phyloP scores from a whole-genome alignment of 805 yeast species.

The Lachancea sp. region DNA sequence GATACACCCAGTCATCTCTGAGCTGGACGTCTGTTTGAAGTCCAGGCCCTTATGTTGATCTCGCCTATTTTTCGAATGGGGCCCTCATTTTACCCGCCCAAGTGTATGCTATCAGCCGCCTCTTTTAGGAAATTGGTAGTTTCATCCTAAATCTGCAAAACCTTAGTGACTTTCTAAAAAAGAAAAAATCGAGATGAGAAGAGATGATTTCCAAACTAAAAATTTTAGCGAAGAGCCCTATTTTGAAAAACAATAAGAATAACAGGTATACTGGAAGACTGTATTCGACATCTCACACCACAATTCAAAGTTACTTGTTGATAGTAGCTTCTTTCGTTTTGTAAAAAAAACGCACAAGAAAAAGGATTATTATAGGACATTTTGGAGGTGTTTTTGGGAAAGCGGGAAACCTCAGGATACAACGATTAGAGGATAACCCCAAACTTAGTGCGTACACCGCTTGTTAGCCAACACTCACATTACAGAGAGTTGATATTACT shows the following conservation, averaged over 20 bases:
- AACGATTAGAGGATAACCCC: not conserved
- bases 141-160: not conserved
- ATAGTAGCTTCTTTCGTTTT: not conserved
- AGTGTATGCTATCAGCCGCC: not conserved
- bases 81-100: not conserved
- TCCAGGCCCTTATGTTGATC: too few species aligned
- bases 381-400: not conserved
- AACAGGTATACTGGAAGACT: not conserved
- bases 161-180: not conserved
- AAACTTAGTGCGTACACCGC: too few species aligned
- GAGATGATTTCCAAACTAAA: slow-evolving; percentile 7
- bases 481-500: not conserved
- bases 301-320: not conserved
- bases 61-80: not conserved
- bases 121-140: not conserved
- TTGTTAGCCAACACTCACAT: too few species aligned
- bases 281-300: not conserved
- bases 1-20: too few species aligned
- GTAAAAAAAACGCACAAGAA: not conserved
- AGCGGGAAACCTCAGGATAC: not conserved
- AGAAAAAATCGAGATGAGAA: slow-evolving; percentile 8
- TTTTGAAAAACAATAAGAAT: slow-evolving; percentile 2
- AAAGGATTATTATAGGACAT: not conserved
- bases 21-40: not conserved
- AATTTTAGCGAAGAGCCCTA: slow-evolving; percentile 10